Conservation (phyloP, 1,284 basidiomycete genomes). For the Psilocybe mexicana region DNA sequence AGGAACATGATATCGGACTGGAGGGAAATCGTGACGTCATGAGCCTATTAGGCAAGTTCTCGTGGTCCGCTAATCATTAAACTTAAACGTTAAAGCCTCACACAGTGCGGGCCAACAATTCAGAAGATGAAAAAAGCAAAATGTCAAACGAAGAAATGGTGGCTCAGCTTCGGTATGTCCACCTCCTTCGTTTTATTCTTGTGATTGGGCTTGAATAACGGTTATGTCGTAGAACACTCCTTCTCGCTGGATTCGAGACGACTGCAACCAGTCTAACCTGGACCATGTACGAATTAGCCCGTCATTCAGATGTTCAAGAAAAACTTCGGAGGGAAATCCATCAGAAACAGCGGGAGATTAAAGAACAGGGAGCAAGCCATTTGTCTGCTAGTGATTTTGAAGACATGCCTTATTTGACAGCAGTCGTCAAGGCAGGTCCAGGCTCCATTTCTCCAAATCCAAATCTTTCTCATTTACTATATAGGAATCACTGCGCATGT, state of each 20-base stretch:
- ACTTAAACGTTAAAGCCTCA: neutral
- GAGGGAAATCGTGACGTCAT: slow-evolving; percentile 30
- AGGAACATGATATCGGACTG: slow-evolving; percentile 32
- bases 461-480: too few relatives aligned
- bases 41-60: slow-evolving; percentile 28
- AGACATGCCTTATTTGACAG: slow-evolving; percentile 50
- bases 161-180: slow-evolving; percentile 47
- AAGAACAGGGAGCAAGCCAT: slow-evolving; percentile 38
- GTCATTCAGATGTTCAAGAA: slow-evolving; percentile 44
- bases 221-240: slow-evolving; percentile 29
- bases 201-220: neutral
- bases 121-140: slow-evolving; percentile 41
- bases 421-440: slow-evolving; percentile 48
- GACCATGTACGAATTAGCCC: slow-evolving; percentile 46
- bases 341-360: slow-evolving; percentile 34
- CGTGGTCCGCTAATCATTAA: neutral
- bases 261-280: slow-evolving; percentile 40
- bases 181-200: neutral
- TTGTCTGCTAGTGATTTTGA: slow-evolving; percentile 50
- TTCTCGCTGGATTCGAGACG: slow-evolving; percentile 53
- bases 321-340: slow-evolving; percentile 51
- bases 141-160: slow-evolving; percentile 53
- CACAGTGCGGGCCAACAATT: slow-evolving; percentile 54
- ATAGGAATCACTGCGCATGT: slow-evolving; percentile 42
- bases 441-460: neutral